Evolutionary conservation across 1,284 basidiomycete genomes (phyloP).

Genomic region (Melampsora larici-populina): DNA sequence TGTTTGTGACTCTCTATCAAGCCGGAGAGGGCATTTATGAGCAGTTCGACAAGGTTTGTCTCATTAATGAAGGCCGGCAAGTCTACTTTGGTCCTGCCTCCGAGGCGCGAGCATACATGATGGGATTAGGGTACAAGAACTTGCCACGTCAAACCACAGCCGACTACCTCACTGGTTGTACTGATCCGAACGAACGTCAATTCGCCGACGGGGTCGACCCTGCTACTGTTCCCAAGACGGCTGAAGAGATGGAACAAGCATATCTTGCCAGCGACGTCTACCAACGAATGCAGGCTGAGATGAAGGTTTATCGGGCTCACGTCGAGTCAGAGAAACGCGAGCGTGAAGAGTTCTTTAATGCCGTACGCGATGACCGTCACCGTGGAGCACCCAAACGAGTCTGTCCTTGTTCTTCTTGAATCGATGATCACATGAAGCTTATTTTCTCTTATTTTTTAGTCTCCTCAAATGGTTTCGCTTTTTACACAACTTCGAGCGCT

Average conservation of each 20-base stretch:
- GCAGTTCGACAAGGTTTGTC: slow-evolving; percentile 66
- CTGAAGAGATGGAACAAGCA: slow-evolving; percentile 60
- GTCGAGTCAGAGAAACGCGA: background rate
- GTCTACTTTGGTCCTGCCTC: slow-evolving; percentile 73
- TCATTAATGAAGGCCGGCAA: slow-evolving; percentile 75
- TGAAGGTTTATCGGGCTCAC: slow-evolving; percentile 60
- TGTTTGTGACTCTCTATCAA: slow-evolving; percentile 58
- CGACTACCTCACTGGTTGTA: slow-evolving; percentile 57
- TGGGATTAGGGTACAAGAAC: slow-evolving; percentile 64
- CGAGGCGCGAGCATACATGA: slow-evolving; percentile 74
- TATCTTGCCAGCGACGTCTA: slow-evolving; percentile 63
- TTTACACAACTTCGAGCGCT: slow-evolving; percentile 62
- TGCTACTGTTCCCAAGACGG: slow-evolving; percentile 47
- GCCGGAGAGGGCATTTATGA: slow-evolving; percentile 59
- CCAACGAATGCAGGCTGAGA: slow-evolving; percentile 59
- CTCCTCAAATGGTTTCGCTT: slow-evolving; percentile 80
- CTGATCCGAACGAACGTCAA: slow-evolving; percentile 56
- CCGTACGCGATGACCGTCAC: background rate
- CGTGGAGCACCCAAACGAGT: background rate
- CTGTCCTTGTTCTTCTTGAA: background rate
- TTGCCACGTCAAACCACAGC: slow-evolving; percentile 66
- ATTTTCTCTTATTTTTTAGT: slow-evolving; percentile 62
- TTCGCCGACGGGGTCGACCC: slow-evolving; percentile 51
- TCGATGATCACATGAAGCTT: background rate
- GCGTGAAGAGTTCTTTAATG: background rate